Conservation (phyloP, 164 flowering plant genomes). For the Kingdonia uniflora region DNA sequence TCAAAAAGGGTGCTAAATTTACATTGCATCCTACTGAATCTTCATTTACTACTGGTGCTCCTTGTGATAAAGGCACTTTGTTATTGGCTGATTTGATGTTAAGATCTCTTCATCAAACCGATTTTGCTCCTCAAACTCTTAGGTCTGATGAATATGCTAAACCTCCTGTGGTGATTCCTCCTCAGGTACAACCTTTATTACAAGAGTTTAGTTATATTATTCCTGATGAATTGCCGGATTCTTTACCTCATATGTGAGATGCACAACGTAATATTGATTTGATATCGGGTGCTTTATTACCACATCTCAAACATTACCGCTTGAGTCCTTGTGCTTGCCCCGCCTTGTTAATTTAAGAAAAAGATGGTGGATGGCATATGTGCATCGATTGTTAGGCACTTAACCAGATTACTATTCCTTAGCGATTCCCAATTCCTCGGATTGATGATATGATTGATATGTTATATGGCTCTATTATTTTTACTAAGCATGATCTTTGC, state of each 20-base stretch:
- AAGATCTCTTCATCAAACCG: not conserved
- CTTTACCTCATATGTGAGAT: not conserved
- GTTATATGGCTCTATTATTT: too few species aligned
- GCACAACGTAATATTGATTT: not conserved
- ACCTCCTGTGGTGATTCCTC: not conserved
- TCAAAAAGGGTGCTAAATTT: not conserved
- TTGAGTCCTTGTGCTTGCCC: not conserved
- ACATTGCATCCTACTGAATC: not conserved
- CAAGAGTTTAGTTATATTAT: not conserved
- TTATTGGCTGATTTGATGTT: not conserved
- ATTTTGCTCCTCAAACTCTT: not conserved
- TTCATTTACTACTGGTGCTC: not conserved
- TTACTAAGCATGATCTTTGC: too few species aligned
- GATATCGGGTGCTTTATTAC: not conserved
- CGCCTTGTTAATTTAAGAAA: too few species aligned
- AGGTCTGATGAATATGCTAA: not conserved
- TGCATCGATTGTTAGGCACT: too few species aligned
- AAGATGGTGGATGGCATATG: too few species aligned
- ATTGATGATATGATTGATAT: too few species aligned
- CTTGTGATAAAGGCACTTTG: conserved; percentile 1
- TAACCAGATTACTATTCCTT: too few species aligned
- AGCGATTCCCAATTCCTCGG: too few species aligned
- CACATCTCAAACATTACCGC: not conserved
- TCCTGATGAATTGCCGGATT: not conserved
- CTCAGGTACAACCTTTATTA: not conserved